Conservation (phyloP, 192 early-diverging fungal genomes). For the Entomortierella parvispora region DNA sequence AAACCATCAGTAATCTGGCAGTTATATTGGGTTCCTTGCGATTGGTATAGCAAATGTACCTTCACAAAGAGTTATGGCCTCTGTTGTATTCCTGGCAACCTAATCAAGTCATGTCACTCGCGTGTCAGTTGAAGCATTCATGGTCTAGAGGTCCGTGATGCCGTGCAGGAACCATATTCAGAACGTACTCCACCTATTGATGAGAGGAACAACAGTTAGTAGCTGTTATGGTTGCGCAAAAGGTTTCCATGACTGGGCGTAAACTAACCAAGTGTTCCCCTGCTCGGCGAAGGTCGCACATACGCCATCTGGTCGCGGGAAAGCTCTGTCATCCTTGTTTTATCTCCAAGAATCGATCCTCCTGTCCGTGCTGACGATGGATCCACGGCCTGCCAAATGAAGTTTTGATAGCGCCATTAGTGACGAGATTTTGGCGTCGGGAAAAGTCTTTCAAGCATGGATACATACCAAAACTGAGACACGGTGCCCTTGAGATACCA, state of each 20-base stretch:
- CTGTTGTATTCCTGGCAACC: slow-evolving; percentile 84
- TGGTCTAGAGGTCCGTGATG: background rate
- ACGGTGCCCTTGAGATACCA: slow-evolving; percentile 71
- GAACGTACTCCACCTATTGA: slow-evolving; percentile 8
- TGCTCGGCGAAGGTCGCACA: slow-evolving; percentile 80
- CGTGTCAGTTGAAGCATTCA: background rate
- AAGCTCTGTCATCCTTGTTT: slow-evolving; percentile 86
- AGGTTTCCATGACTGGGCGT: background rate
- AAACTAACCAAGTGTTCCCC: slow-evolving; percentile 74
- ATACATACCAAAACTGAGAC: slow-evolving; percentile 76
- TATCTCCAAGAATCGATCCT: slow-evolving; percentile 87
- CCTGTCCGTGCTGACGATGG: slow-evolving; percentile 84
- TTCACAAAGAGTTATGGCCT: slow-evolving; percentile 83
- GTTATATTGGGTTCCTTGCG: background rate
- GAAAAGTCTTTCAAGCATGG: too few relatives aligned
- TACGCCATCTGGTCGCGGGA: slow-evolving; percentile 70
- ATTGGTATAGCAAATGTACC: slow-evolving; percentile 45
- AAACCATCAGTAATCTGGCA: background rate
- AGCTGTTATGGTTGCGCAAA: background rate
- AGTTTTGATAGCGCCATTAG: background rate
- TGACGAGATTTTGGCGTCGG: background rate
- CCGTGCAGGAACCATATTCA: too few relatives aligned
- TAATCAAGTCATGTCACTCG: slow-evolving; percentile 9
- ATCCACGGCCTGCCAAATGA: slow-evolving; percentile 75
- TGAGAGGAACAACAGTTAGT: background rate